Base-by-base conservation (phyloP, 208 protist genomes). In the Leishmania mexicana region DNA sequence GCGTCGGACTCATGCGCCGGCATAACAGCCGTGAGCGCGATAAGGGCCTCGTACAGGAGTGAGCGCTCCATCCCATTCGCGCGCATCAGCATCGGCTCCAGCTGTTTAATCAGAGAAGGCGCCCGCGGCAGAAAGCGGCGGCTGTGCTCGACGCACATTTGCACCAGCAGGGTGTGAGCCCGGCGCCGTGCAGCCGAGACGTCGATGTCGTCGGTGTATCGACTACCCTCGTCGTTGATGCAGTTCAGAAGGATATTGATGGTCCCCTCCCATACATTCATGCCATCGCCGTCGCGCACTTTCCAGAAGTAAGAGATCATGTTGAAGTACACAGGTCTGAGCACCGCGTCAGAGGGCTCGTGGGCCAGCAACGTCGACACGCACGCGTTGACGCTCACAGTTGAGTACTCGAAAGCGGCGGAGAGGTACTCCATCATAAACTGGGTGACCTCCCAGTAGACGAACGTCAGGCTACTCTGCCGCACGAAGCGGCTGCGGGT, bases 231-330 rank as follows among this genome's bases (percentile, higher is more conserved):
- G 35, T 87, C 87, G 38, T 90, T 82, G 64, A 92, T 81, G 75
- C 88, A 88, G 68, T 82, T 76, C 53, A 94, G 89, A 24, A 96
- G 81, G 53, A 94, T 93, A 47, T 78, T 76, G 67, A 92, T 73
- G 28, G 92, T 92, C 62, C 87, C 88, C 15, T 90, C 83, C 90
- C 92, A 95, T 65, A 97, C 85, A 71, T 93, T 89, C 31, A 93
- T 78, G 45, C 68, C 79, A 42, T 76, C 76, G 24, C 80, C 79
- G 21, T 94, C 95, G 3, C 78, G 68, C 49, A 85, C 94, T 21
- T 79, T 84, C 93, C 93, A 97, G 76, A 97, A 96, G 71, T 79
- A 81, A 60, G 88, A 88, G 17, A 96, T 81, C 90, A 97, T 95
- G 82, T 97, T 96, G 57, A 96, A 87, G 80, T 84, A 97, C 24